These are phyloP conservation scores for Magnusiomyces clavatus DNA, from an alignment of 1,139 yeast species.

Conservation along the genomic window DNA sequence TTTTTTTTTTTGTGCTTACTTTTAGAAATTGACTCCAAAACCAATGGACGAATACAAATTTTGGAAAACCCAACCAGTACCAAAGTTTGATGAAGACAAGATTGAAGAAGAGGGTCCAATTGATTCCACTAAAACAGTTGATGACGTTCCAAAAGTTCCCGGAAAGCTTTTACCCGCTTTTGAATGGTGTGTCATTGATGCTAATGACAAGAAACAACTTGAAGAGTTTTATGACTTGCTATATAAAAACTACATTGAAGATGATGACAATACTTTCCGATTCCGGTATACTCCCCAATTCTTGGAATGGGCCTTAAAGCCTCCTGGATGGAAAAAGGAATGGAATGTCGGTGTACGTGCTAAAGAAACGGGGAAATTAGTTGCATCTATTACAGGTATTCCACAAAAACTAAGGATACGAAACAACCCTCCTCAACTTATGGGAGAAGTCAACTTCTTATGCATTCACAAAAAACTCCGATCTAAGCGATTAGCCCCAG, in stretches of 20 bases:
- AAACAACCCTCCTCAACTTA: constrained; percentile 42
- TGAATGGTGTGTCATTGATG: constrained; percentile 81
- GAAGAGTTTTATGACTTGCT: constrained; percentile 71
- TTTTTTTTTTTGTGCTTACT: background rate
- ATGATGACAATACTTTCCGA: constrained; percentile 83
- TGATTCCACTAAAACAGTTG: constrained; percentile 58
- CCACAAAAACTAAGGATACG: constrained; percentile 68
- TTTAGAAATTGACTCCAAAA: constrained; percentile 31
- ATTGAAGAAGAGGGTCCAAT: constrained; percentile 77
- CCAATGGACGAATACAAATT: constrained; percentile 88
- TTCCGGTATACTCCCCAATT: constrained; percentile 81
- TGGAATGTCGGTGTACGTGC: constrained; percentile 96
- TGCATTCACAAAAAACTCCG: constrained; percentile 92
- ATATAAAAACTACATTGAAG: constrained; percentile 91
- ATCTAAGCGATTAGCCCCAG: constrained; percentile 90
- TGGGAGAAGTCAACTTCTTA: constrained; percentile 88
- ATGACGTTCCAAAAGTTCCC: constrained; percentile 63
- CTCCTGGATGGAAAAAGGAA: constrained; percentile 86
- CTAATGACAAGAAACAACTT: constrained; percentile 49
- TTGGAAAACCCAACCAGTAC: constrained; percentile 98
- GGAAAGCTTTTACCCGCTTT: constrained; percentile 66
- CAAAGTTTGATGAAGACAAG: constrained; percentile 55
- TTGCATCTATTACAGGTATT: constrained; percentile 88
- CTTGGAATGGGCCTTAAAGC: constrained; percentile 86
- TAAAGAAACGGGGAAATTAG: constrained; percentile 61